Base-by-base conservation (phyloP, 75 land plant species). In the Cupressus sempervirens region DNA sequence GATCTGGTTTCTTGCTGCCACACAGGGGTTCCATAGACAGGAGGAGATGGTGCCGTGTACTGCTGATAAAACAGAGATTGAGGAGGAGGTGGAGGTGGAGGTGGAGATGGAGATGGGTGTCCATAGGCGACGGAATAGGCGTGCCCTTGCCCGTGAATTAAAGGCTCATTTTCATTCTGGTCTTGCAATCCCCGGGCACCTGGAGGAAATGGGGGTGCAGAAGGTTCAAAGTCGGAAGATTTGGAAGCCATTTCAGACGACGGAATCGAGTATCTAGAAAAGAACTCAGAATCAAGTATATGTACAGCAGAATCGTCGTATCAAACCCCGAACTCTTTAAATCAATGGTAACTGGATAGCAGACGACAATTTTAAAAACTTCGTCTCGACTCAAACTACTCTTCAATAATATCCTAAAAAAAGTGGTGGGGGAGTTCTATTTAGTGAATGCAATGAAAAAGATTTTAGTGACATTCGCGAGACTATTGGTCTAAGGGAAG, bases 141-240 rank as follows among this genome's bases (percentile, higher is more conserved):
- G 38, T 35, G 36, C 13, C 73, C 73, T 83, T 48, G 65, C 65
- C 73, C 68, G 11, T 35, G 41, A 52, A 62, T 53, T 34, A 62
- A 26, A 32, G 58, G 35, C 34, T 54, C n/a, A 52, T 20, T 83
- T 56, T 62, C 84, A 83, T n/a, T n/a, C 11, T 48, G 26, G 34
- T 34, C 35, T 14, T 74, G 38, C 0, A 38, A 75, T 75, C 77
- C 77, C 18, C 7, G 16, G 8, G 7, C 43, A 38, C 34, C 34
- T 20, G 34, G 23, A 36, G 77, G 77, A 75, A 75, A 38, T 75
- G 77, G 77, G 7, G 80, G 80, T 41, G 80, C 80, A 77, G 43
- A 20, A 29, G 80, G 80, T 43, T 77, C 80, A 38, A 40, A 77
- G 13, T 77, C 26, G 48, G 80, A 77, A 32, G 34, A 11, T 70